Evolutionary conservation across 805 yeast species (phyloP), one percentile per base, ranked within the genome.

Genomic region (Starmerella cellae): DNA sequence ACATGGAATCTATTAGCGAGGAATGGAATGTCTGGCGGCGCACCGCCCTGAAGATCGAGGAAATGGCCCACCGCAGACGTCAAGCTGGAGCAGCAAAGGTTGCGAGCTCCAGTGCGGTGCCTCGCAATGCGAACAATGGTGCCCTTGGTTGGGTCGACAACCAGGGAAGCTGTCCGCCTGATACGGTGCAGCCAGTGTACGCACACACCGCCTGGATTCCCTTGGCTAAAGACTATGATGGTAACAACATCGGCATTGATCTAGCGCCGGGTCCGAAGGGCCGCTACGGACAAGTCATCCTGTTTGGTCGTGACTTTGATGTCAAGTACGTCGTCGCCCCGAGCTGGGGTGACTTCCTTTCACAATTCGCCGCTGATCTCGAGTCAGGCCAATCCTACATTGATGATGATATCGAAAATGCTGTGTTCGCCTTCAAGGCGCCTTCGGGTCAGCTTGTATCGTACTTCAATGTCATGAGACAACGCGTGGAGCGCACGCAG

Each of bases 201-300:
- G 88, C 95, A n/a, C 83, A 83, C 60, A 76, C 83, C 3, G 74
- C 73, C 54, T 88, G 98, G 98, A 76, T 88, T 45, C 97, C 98
- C 3, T 61, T 88, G 40, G 75, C 82, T 30, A 83, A 88, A 38
- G 98, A 88, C 60, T 76, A 74, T 41, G 79, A 76, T 19, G 98
- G 98, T 36, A 88, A 88, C 64, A 87, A 85, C 60, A 77, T 88
- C 49, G 98, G 85, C 40, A 67, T 91, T 14, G 98, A 88, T 63
- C 69, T 88, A 46, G 77, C 82, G 2, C 88, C 91, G 1, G 95
- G 84, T 6, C 71, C 77, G 9, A 63, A 64, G 22, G 95, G 95
- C 35, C 69, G 67, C 44, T 76, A 81, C 73, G 98, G 97, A 30
- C 98, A 88, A 64, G 79, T 91, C 17, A 88, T 88, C 48, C 57